These are phyloP conservation scores for Scedosporium boydii DNA, from an alignment of 2,329 filamentous ascomycete genomes.

Conservation along the genomic window DNA sequence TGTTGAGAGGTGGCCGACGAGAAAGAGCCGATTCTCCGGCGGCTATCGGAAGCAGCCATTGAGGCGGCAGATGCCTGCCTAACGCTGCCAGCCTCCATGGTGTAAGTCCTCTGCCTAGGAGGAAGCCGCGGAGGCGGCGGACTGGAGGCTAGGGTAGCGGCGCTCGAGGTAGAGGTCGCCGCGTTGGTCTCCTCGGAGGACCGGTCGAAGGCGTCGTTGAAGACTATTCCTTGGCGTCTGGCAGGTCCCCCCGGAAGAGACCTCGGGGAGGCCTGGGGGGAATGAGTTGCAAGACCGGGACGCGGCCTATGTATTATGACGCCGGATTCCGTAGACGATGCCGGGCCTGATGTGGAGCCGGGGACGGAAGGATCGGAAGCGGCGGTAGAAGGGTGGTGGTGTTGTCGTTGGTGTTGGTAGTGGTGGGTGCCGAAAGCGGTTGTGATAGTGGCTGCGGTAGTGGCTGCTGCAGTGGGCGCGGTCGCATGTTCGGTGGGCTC, in stretches of 20 bases:
- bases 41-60: constrained; percentile 33
- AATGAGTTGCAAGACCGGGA: constrained; percentile 18
- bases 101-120: constrained; percentile 42
- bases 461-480: constrained; percentile 13
- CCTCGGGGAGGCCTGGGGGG: constrained; percentile 14
- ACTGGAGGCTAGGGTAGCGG: constrained; percentile 24
- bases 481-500: constrained; percentile 34
- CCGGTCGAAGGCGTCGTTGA: constrained; percentile 44
- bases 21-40: constrained; percentile 61
- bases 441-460: constrained; percentile 2
- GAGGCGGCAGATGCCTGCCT: constrained; percentile 31
- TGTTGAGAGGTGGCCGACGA: constrained; percentile 49
- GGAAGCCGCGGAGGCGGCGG: constrained; percentile 16
- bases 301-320: not conserved
- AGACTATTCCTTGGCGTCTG: constrained; percentile 50
- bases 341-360: not conserved
- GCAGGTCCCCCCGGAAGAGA: constrained; percentile 19
- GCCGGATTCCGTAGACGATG: not conserved
- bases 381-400: not conserved
- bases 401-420: constrained; percentile 1
- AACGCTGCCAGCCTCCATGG: constrained; percentile 42
- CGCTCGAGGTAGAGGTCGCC: constrained; percentile 2
- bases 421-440: not conserved
- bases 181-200: constrained; percentile 31
- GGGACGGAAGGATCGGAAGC: constrained; percentile 8